Evolutionary conservation across 176 grass and related monocot genomes (phyloP).

Genomic region (Phoenix dactylifera): DNA sequence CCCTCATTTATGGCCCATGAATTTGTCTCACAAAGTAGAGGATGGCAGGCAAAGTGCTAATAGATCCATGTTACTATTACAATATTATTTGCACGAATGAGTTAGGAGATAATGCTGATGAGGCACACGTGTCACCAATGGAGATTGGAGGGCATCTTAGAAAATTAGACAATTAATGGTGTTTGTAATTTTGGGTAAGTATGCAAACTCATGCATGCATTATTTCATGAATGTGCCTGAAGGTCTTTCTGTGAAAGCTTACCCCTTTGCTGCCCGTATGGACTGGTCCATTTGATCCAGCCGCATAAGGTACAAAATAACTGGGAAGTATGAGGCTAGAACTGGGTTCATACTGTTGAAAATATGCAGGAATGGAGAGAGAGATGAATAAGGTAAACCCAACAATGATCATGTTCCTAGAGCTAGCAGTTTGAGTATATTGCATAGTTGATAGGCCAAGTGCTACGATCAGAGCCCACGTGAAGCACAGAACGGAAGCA

Average conservation of each 20-base stretch:
- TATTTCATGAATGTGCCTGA: no score
- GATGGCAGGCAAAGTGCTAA: no score
- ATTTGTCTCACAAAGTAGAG: no score
- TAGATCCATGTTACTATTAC: no score
- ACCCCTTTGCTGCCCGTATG: conserved; percentile 50
- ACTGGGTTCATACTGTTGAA: conserved; percentile 81
- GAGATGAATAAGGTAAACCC: conserved; percentile 98
- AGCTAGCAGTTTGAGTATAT: conserved; percentile 88
- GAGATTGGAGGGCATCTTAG: no score
- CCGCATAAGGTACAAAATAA: conserved; percentile 79
- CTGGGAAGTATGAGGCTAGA: conserved; percentile 74
- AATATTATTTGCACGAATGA: no score
- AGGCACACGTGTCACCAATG: no score
- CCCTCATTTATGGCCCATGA: no score
- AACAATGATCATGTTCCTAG: conserved; percentile 99
- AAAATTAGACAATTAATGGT: no score
- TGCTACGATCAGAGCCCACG: conserved; percentile 82
- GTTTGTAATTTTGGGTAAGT: no score
- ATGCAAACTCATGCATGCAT: no score
- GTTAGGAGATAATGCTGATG: no score
- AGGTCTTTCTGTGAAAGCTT: conserved; percentile 17
- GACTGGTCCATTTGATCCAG: conserved; percentile 79
- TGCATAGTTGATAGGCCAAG: conserved; percentile 76
- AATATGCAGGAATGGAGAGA: conserved; percentile 69
- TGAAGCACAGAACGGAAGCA: conserved; percentile 83